phyloP scores from a whole-genome alignment of 345 rosid genomes.

The Salix brachista region DNA sequence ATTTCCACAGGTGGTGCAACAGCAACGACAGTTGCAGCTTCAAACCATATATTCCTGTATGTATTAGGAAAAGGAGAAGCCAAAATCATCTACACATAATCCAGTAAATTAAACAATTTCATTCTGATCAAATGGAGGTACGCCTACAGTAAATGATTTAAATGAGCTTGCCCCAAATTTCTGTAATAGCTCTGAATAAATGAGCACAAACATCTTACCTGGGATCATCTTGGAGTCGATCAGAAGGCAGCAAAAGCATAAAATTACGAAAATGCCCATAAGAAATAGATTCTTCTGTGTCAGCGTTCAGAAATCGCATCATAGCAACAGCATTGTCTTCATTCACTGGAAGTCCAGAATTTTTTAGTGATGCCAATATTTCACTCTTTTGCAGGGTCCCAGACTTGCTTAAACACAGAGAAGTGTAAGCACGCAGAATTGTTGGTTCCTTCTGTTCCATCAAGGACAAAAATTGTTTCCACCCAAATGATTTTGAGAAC shows the following conservation, averaged over 20 bases:
- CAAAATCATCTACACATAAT: constrained; percentile 6
- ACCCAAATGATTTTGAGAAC: constrained; percentile 89
- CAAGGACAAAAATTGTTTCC: constrained; percentile 95
- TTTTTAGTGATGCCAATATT: constrained; percentile 78
- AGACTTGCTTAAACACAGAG: constrained; percentile 86
- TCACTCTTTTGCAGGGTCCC: constrained; percentile 97
- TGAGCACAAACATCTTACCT: constrained; percentile 46
- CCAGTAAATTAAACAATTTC: not conserved
- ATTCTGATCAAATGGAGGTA: not conserved
- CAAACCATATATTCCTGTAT: constrained; percentile 87
- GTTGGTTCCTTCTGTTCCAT: constrained; percentile 99
- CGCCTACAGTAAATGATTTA: not conserved
- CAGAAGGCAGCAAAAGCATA: constrained; percentile 93
- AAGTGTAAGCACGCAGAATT: constrained; percentile 94
- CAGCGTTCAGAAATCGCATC: constrained; percentile 92
- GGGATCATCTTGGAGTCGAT: constrained; percentile 91
- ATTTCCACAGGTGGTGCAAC: constrained; percentile 88
- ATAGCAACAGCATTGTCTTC: constrained; percentile 94
- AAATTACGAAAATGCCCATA: constrained; percentile 96
- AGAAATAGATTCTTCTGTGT: constrained; percentile 85
- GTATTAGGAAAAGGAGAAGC: constrained; percentile 15
- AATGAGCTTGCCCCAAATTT: not conserved
- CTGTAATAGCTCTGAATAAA: not conserved
- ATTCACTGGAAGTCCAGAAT: constrained; percentile 93
- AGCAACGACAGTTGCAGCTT: constrained; percentile 96